Percentiles rank a stretch among this genome's conserved stretches.
Conservation (phyloP, 2,329 filamentous ascomycete species). For the Fusarium odoratissimum region DNA sequence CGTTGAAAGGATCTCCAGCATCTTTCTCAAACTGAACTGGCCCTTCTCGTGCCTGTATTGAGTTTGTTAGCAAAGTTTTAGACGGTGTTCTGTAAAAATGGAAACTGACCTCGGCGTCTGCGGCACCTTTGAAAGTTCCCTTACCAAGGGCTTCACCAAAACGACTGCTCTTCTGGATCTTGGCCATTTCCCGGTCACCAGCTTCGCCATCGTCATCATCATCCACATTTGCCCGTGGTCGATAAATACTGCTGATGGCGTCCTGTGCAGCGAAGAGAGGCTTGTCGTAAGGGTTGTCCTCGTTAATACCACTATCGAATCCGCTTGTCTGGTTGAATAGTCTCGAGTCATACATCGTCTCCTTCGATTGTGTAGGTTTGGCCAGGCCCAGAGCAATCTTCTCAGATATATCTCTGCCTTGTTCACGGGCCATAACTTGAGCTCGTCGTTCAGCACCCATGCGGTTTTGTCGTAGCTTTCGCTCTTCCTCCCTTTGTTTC, state of each 20-base stretch:
- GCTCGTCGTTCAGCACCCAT: slow-evolving; percentile 95
- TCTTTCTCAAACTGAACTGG: slow-evolving; percentile 98
- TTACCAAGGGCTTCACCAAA: slow-evolving; percentile 89
- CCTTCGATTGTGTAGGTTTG: slow-evolving; percentile 90
- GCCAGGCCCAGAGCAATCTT: slow-evolving; percentile 95
- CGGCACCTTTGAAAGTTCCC: slow-evolving; percentile 90
- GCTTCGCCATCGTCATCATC: slow-evolving; percentile 83
- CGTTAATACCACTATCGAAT: slow-evolving; percentile 93
- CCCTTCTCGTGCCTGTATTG: slow-evolving; percentile 76
- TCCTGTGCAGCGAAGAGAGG: slow-evolving; percentile 96
- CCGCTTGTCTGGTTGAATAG: slow-evolving; percentile 95
- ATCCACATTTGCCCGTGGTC: slow-evolving; percentile 78
- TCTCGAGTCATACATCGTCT: slow-evolving; percentile 96
- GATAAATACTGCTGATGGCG: slow-evolving; percentile 93
- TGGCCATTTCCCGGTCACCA: slow-evolving; percentile 85
- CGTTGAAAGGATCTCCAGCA: slow-evolving; percentile 85
- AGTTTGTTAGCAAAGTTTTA: slow-evolving; percentile 46
- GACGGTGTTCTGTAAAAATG: neutral
- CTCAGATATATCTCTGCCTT: slow-evolving; percentile 96
- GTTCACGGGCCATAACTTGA: slow-evolving; percentile 93
- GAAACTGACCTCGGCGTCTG: slow-evolving; percentile 77
- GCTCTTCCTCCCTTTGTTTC: slow-evolving; percentile 82
- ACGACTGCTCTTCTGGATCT: slow-evolving; percentile 84
- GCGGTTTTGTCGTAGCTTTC: slow-evolving; percentile 89
- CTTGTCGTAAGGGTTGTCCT: slow-evolving; percentile 97